Percentiles rank a stretch among this genome's conserved stretches.
Evolutionary conservation across 495 filamentous ascomycete genomes (phyloP).

Genomic region (Penicillium salamii): DNA sequence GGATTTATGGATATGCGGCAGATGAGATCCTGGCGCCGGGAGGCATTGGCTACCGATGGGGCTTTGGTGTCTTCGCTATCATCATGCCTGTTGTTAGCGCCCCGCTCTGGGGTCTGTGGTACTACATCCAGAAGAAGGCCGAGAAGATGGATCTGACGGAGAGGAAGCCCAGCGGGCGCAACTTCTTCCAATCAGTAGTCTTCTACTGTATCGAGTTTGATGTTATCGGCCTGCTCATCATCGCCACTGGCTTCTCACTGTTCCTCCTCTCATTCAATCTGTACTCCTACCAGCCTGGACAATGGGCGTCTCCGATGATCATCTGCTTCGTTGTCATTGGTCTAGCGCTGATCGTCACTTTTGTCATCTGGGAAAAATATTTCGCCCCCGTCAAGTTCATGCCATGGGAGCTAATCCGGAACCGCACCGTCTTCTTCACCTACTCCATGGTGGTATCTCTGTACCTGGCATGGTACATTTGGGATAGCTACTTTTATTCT

Average conservation of each 20-base stretch:
- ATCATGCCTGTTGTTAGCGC: conserved; percentile 49
- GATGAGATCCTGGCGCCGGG: conserved; percentile 35
- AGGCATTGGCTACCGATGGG: conserved; percentile 52
- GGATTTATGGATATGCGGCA: conserved; percentile 44
- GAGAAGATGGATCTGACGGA: conserved; percentile 32
- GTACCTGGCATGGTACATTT: conserved; percentile 44
- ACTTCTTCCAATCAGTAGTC: conserved; percentile 13
- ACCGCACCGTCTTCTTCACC: conserved; percentile 56
- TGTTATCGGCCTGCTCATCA: conserved; percentile 50
- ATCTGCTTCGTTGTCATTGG: conserved; percentile 54
- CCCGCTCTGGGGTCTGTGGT: conserved; percentile 33
- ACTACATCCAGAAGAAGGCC: conserved; percentile 52
- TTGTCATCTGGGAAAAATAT: conserved; percentile 52
- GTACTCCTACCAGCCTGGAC: conserved; percentile 32
- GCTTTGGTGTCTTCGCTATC: conserved; percentile 57
- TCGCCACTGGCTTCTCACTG: conserved; percentile 52
- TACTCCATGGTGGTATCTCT: conserved; percentile 48
- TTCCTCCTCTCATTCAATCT: conserved; percentile 56
- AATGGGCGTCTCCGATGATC: conserved; percentile 45
- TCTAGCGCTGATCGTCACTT: conserved; percentile 44
- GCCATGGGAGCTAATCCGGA: conserved; percentile 48
- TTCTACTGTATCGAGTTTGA: conserved; percentile 28
- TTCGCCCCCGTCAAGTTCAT: conserved; percentile 52
- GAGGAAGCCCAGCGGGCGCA: conserved; percentile 25
- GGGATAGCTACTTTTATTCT: conserved; percentile 50